Evolutionary conservation across 495 filamentous ascomycete genomes (phyloP).

Genomic region (Xylaria longipes): DNA sequence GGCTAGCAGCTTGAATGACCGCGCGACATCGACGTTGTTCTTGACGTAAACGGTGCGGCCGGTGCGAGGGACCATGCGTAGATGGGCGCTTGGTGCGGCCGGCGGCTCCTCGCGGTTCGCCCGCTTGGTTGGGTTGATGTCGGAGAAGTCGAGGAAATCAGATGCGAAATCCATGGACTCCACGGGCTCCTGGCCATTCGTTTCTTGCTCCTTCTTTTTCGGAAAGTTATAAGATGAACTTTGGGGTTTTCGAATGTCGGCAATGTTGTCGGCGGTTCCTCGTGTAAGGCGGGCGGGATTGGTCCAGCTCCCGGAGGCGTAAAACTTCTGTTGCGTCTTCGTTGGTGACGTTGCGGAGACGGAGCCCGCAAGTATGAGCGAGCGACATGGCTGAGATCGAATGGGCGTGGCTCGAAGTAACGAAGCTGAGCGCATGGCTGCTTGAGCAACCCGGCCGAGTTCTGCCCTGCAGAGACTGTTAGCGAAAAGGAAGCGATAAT

Average conservation of each 20-base stretch:
- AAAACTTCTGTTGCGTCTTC: conserved; percentile 22
- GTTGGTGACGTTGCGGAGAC: conserved; percentile 4
- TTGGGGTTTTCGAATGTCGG: conserved; percentile 30
- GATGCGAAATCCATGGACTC: conserved; percentile 11
- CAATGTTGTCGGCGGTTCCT: background rate
- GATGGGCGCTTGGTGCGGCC: conserved; percentile 27
- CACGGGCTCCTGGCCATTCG: conserved; percentile 22
- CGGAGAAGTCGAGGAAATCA: conserved; percentile 31
- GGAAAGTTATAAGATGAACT: conserved; percentile 12
- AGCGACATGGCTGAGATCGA: conserved; percentile 28
- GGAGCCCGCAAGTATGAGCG: conserved; percentile 7
- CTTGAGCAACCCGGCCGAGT: conserved; percentile 33
- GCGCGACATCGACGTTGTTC: conserved; percentile 56
- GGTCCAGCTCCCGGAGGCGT: conserved; percentile 16
- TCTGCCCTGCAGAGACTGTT: conserved; percentile 33
- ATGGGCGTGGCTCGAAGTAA: conserved; percentile 29
- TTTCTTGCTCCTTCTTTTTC: conserved; percentile 9
- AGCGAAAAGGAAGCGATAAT: background rate
- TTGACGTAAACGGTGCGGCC: conserved; percentile 66
- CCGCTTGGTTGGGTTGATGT: conserved; percentile 30
- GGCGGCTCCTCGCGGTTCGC: conserved; percentile 22
- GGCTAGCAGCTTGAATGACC: conserved; percentile 60
- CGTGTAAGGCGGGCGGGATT: conserved; percentile 3
- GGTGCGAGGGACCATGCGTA: conserved; percentile 58
- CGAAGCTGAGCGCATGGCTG: conserved; percentile 31